Base-by-base conservation (phyloP, 208 protist species). In the Leishmania martiniquensis region DNA sequence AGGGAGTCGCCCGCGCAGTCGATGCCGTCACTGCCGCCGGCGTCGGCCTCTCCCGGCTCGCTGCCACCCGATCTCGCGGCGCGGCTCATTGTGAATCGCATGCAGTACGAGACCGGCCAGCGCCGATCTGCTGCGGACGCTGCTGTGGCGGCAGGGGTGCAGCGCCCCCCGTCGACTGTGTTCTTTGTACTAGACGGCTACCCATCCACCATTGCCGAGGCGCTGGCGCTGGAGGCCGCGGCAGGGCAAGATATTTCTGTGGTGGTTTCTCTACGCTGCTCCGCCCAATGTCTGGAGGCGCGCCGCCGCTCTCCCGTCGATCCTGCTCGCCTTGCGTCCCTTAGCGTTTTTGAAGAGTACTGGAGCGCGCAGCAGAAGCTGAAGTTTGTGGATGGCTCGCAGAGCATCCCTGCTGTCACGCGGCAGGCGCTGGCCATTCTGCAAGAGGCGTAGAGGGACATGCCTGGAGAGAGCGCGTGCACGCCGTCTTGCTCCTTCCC, bases 101-200 rank as follows among this genome's bases (percentile, higher is more conserved):
- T 88, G 13, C 39, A 59, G 62, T 75, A 86, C 65, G 78, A 75
- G 57, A n/a, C 29, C 15, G 20, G 52, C 57, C 57, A 63, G 72
- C 55, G 51, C 65, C 66, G 34, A 70, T 39, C 44, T 67, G 60
- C 60, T 4, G 37, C 60, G 15, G 60, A 44, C 25, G 15, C 62
- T 32, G 63, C 25, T 49, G 32, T 2, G 72, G 65, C 44, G 66
- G 13, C 66, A 51, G 66, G 44, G 44, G 22, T 12, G 60, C 60
- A 47, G 44, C 25, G 25, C 37, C n/a, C 44, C 44, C 1, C 47
- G 29, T 39, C 47, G 45, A 45, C 34, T 7, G 44, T 82, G 47
- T 42, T 80, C 47, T 71, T 86, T 47, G 45, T 90, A 20, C 67
- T 90, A 1, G 86, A 90, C 39, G 86, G 84, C 54, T 90, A 85